A percentile compares a stretch with the other conserved stretches of the same genome.
Evolutionary conservation across 2,329 filamentous ascomycete species (phyloP).

Genomic region (Trichoderma guizhouense): DNA sequence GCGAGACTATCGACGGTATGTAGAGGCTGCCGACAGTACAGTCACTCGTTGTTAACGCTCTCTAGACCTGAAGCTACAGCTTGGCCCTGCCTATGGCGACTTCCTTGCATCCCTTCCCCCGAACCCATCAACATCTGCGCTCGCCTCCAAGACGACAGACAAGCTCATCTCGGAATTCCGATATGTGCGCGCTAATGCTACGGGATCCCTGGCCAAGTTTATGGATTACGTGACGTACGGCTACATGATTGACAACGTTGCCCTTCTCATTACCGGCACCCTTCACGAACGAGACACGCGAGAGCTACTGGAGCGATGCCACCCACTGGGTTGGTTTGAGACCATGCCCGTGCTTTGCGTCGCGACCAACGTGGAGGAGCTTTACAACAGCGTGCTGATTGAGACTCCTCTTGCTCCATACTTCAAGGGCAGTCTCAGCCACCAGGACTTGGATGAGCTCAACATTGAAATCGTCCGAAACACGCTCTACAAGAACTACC

Average conservation of each 20-base stretch:
- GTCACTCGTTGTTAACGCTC: neutral
- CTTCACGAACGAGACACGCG: slow-evolving; percentile 95
- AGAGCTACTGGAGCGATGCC: slow-evolving; percentile 91
- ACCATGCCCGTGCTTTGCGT: slow-evolving; percentile 98
- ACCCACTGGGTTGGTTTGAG: slow-evolving; percentile 97
- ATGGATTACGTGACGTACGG: slow-evolving; percentile 98
- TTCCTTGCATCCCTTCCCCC: slow-evolving; percentile 91
- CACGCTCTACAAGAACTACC: slow-evolving; percentile 98
- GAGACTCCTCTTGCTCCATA: slow-evolving; percentile 94
- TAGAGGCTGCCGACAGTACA: neutral
- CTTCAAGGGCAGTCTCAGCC: slow-evolving; percentile 94
- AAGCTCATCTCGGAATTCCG: slow-evolving; percentile 97
- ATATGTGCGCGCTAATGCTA: slow-evolving; percentile 91
- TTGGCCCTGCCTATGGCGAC: slow-evolving; percentile 94
- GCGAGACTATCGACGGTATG: slow-evolving; percentile 92
- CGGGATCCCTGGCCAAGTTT: slow-evolving; percentile 86
- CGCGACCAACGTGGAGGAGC: slow-evolving; percentile 95
- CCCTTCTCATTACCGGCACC: slow-evolving; percentile 94
- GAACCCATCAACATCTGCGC: slow-evolving; percentile 92
- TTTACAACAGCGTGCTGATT: slow-evolving; percentile 96
- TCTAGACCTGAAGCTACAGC: slow-evolving; percentile 93
- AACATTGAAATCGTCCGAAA: slow-evolving; percentile 99
- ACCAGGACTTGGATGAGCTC: slow-evolving; percentile 95
- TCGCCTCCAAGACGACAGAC: slow-evolving; percentile 93
- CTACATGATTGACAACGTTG: slow-evolving; percentile 99